Base-by-base conservation (phyloP, 768 basidiomycete species). In the Kwoniella botswanensis region DNA sequence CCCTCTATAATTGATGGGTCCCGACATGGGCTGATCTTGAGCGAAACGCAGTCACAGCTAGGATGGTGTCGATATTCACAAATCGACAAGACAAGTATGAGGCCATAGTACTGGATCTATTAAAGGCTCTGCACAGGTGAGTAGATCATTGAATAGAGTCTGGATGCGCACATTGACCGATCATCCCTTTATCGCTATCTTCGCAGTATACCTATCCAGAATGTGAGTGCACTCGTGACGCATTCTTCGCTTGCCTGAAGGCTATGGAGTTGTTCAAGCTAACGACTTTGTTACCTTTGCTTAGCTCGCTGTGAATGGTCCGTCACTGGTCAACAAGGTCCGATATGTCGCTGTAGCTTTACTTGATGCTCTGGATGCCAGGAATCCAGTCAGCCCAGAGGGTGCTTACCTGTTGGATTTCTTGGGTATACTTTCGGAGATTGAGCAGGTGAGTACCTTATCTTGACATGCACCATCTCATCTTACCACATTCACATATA, bases 131-230 rank as follows among this genome's bases (percentile, higher is more conserved):
- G 42, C 66, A 67, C 24, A 67, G 57, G 66, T 67, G 24, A 24
- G n/a, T n/a, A n/a, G n/a, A n/a, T n/a, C n/a, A n/a, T n/a, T n/a
- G n/a, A n/a, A n/a, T n/a, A n/a, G n/a, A n/a, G n/a, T n/a, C n/a
- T n/a, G n/a, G n/a, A n/a, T n/a, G n/a, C n/a, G n/a, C n/a, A n/a
- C n/a, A n/a, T n/a, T n/a, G n/a, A n/a, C n/a, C n/a, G n/a, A n/a
- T n/a, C n/a, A n/a, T n/a, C n/a, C n/a, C n/a, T n/a, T n/a, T n/a
- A n/a, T n/a, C n/a, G n/a, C n/a, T n/a, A n/a, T n/a, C n/a, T n/a
- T 35, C 7, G 57, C 42, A 67, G 66, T 50, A 67, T 67, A 24
- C 66, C 66, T 15, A 67, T 67, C n/a, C 66, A 67, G 60, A 58
- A 50, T 26, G 66, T 67, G 18, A 61, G 59, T 44, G 12, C 0